These are phyloP conservation scores for Coniosporium tulheliwenetii DNA, from an alignment of 2,329 filamentous ascomycete genomes.

Conservation along the genomic window DNA sequence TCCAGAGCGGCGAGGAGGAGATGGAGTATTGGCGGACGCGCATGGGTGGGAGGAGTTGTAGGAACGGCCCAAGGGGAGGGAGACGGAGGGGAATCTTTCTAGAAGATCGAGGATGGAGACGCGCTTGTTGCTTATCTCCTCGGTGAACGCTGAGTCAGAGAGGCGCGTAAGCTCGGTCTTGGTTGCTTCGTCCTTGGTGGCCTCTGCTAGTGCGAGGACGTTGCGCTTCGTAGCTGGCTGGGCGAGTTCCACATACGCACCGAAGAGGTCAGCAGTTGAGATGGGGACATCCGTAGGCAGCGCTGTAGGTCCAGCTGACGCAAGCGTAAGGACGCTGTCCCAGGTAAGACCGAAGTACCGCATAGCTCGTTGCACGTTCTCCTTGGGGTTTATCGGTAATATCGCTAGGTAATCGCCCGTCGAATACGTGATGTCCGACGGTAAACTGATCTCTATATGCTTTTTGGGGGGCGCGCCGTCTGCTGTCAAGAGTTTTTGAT, in stretches of 20 bases:
- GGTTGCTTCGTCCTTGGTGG: slow-evolving; percentile 30
- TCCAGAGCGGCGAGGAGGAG: slow-evolving; percentile 15
- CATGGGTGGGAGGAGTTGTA: slow-evolving; percentile 62
- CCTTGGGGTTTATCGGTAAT: slow-evolving; percentile 52
- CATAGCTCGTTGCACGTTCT: slow-evolving; percentile 47
- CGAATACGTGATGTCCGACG: slow-evolving; percentile 41
- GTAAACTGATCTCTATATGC: slow-evolving; percentile 28
- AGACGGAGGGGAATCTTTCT: slow-evolving; percentile 42
- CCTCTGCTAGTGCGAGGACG: slow-evolving; percentile 32
- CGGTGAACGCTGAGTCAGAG: slow-evolving; percentile 20
- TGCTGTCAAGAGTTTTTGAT: slow-evolving; percentile 35
- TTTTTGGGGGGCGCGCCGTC: slow-evolving; percentile 41
- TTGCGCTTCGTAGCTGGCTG: slow-evolving; percentile 57
- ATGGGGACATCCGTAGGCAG: slow-evolving; percentile 47
- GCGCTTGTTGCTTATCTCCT: slow-evolving; percentile 19
- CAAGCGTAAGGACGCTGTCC: slow-evolving; percentile 37
- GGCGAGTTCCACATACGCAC: slow-evolving; percentile 56
- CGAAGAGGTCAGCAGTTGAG: slow-evolving; percentile 47
- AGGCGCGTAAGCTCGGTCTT: slow-evolving; percentile 35
- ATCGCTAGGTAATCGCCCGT: slow-evolving; percentile 65
- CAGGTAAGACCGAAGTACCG: slow-evolving; percentile 49
- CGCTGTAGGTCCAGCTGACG: slow-evolving; percentile 44
- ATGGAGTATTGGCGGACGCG: slow-evolving; percentile 27
- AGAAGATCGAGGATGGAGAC: slow-evolving; percentile 54
- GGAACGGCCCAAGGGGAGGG: slow-evolving; percentile 51